Percentiles rank a stretch among this genome's conserved stretches.
Conservation (phyloP, 2,329 filamentous ascomycete genomes). For the Venturia asperata region DNA sequence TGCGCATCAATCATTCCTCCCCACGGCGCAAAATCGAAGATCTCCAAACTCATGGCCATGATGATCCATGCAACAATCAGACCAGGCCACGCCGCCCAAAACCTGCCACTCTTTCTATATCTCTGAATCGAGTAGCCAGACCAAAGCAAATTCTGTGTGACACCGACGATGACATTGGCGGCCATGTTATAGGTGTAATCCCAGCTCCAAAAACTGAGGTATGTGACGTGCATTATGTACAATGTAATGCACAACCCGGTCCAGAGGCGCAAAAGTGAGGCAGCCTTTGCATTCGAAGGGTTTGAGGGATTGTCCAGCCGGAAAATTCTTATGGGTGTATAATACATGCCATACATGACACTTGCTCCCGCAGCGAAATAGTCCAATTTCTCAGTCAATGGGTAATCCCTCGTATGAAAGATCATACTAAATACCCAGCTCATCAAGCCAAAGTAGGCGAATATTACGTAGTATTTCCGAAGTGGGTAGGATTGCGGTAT, state of each 20-base stretch:
- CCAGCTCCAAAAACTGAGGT: constrained; percentile 80
- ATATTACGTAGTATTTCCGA: constrained; percentile 69
- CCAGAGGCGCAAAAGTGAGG: constrained; percentile 63
- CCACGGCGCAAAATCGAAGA: constrained; percentile 87
- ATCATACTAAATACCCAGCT: constrained; percentile 85
- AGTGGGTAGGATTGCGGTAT: constrained; percentile 70
- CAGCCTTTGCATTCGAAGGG: constrained; percentile 34
- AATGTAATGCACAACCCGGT: constrained; percentile 62
- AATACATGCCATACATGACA: constrained; percentile 87
- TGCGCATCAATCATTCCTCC: constrained; percentile 83
- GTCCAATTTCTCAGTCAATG: constrained; percentile 82
- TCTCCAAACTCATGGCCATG: constrained; percentile 88
- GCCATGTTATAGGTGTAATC: constrained; percentile 98
- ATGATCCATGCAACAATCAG: constrained; percentile 88
- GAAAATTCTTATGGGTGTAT: constrained; percentile 73
- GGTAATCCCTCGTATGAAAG: constrained; percentile 87
- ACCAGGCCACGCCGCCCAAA: constrained; percentile 85
- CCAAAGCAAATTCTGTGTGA: constrained; percentile 79
- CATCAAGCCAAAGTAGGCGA: constrained; percentile 73
- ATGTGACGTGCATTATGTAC: constrained; percentile 71
- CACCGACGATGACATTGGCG: constrained; percentile 77
- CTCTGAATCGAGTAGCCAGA: constrained; percentile 69
- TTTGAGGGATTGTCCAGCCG: constrained; percentile 54
- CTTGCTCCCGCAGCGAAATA: constrained; percentile 90
- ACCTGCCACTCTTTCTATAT: constrained; percentile 62